Conservation (phyloP, 306 rosid genomes). For the Canavalia gladiata region DNA sequence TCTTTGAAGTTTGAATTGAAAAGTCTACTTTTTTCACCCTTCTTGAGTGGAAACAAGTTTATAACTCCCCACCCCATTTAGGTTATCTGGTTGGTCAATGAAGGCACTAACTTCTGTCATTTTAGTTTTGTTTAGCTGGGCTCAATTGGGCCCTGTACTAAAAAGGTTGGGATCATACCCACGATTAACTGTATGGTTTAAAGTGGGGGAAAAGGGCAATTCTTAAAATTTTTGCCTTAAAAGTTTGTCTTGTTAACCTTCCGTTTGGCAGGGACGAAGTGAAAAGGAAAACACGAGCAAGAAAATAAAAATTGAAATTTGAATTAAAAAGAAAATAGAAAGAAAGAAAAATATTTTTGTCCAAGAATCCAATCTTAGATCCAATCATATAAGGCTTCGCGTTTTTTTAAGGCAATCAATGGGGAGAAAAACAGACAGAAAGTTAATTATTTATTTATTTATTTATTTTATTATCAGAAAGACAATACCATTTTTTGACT, state of each 20-base stretch:
- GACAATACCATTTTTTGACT: background rate
- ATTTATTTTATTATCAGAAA: background rate
- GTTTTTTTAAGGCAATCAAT: background rate
- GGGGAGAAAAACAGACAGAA: background rate
- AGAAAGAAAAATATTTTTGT: too few species aligned
- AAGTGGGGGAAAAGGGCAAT: background rate
- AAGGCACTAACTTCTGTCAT: background rate
- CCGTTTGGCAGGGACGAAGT: too few species aligned
- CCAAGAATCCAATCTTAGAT: background rate
- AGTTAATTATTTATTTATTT: background rate
- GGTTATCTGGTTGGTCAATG: background rate
- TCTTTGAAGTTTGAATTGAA: conserved; percentile 16
- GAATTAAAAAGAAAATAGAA: too few species aligned
- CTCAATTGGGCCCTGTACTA: background rate
- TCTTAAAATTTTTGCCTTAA: background rate
- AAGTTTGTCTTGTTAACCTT: too few species aligned
- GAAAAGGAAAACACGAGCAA: too few species aligned
- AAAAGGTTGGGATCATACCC: background rate
- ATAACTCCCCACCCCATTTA: background rate
- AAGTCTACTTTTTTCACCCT: conserved; percentile 23
- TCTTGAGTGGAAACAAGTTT: background rate
- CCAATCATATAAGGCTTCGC: background rate
- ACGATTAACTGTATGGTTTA: background rate
- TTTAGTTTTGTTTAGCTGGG: background rate
- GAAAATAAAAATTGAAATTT: too few species aligned